These are phyloP conservation scores for Xylona heveae DNA, from an alignment of 495 filamentous ascomycete genomes.

Conservation along the genomic window DNA sequence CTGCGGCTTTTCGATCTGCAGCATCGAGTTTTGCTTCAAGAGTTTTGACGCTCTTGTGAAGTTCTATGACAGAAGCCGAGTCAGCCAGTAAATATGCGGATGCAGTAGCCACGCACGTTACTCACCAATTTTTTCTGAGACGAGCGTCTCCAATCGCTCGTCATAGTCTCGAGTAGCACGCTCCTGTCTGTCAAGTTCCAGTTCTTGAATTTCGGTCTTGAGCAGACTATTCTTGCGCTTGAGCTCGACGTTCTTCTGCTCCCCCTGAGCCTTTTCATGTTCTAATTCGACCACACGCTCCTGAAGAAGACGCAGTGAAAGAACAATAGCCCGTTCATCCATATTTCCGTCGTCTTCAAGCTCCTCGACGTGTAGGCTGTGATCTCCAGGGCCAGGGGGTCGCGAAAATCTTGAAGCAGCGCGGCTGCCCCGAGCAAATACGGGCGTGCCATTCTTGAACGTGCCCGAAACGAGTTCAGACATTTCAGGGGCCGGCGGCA, in stretches of 20 bases:
- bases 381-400: slow-evolving; percentile 7
- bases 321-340: slow-evolving; percentile 46
- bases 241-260: slow-evolving; percentile 31
- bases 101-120: slow-evolving; percentile 4
- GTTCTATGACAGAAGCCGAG: slow-evolving; percentile 21
- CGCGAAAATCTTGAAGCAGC: slow-evolving; percentile 35
- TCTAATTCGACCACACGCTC: slow-evolving; percentile 29
- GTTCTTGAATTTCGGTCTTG: slow-evolving; percentile 23
- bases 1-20: slow-evolving; percentile 32
- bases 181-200: too few relatives aligned
- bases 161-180: slow-evolving; percentile 20
- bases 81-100: slow-evolving; percentile 3
- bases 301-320: slow-evolving; percentile 43
- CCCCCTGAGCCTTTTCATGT: slow-evolving; percentile 24
- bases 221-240: slow-evolving; percentile 33
- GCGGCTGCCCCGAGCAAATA: slow-evolving; percentile 29
- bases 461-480: slow-evolving; percentile 51
- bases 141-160: slow-evolving; percentile 10
- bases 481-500: slow-evolving; percentile 47
- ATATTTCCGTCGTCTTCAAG: slow-evolving; percentile 21
- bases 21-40: slow-evolving; percentile 36
- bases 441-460: slow-evolving; percentile 42
- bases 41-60: slow-evolving; percentile 33
- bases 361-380: slow-evolving; percentile 6
- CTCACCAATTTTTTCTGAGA: slow-evolving; percentile 12